A percentile compares a stretch with the other conserved stretches of the same genome.
These are phyloP conservation scores for Ceratobasidium sp. DNA, from an alignment of 1,284 basidiomycete species.

Conservation along the genomic window DNA sequence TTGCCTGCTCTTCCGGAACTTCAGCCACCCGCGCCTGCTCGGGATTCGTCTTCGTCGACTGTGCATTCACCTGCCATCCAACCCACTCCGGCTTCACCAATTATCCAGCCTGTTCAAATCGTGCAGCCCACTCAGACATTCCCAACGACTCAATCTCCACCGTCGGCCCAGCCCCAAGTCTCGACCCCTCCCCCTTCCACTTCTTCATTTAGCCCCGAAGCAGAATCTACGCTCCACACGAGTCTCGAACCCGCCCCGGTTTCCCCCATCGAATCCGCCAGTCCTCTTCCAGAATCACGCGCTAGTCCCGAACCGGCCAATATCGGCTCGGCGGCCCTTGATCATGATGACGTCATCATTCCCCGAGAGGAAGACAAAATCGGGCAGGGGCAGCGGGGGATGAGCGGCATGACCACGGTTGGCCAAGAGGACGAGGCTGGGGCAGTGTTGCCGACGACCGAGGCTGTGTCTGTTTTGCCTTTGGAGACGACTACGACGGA, in stretches of 20 bases:
- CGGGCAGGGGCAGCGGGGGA: background rate
- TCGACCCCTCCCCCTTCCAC: too few relatives aligned
- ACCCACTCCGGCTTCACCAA: background rate
- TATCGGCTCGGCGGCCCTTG: constrained; percentile 1
- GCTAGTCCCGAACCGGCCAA: too few relatives aligned
- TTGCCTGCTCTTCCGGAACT: background rate
- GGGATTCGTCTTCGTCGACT: background rate
- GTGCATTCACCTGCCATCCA: background rate
- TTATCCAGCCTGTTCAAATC: background rate
- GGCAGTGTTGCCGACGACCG: background rate
- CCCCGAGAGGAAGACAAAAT: background rate
- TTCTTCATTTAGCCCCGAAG: too few relatives aligned
- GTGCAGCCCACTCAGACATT: background rate
- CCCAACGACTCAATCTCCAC: too few relatives aligned
- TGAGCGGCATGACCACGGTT: background rate
- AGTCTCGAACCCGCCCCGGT: too few relatives aligned
- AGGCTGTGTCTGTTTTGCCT: background rate
- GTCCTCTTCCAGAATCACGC: too few relatives aligned
- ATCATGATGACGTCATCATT: background rate
- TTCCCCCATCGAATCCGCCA: too few relatives aligned
- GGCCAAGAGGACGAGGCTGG: background rate
- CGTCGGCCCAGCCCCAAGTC: too few relatives aligned
- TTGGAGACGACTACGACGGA: background rate
- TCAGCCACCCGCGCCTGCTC: background rate
- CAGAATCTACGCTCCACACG: too few relatives aligned